A percentile compares a stretch with the other conserved stretches of the same genome.
Evolutionary conservation across 129 eudicot species (phyloP).

Genomic region (Centrapalus pauciflorus): DNA sequence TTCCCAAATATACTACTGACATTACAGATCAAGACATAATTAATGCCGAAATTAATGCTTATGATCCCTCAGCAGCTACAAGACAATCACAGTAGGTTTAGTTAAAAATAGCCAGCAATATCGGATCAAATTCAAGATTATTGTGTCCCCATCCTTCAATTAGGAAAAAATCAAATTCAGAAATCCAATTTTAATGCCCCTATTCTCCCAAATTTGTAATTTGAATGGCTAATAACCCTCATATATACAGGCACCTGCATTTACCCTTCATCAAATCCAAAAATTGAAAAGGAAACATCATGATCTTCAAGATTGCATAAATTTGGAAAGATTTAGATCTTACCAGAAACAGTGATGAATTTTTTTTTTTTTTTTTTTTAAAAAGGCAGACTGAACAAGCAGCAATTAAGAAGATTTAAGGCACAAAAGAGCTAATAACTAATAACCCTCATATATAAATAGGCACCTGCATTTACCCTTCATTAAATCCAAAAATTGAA

Average conservation of each 20-base stretch:
- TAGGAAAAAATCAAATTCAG: background rate
- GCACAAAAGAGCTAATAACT: conserved; percentile 11
- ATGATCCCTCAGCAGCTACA: background rate
- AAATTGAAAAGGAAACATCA: background rate
- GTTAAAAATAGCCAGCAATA: conserved; percentile 2
- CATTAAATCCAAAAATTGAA: background rate
- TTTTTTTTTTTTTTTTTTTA: too few relatives aligned
- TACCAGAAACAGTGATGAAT: background rate
- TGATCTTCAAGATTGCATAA: conserved; percentile 10
- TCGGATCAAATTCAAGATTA: conserved; percentile 1
- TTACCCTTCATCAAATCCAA: background rate
- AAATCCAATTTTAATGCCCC: background rate
- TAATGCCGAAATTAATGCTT: background rate
- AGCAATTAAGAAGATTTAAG: background rate
- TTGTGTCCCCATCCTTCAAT: background rate
- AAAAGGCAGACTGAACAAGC: background rate
- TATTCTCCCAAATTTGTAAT: background rate
- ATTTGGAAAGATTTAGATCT: conserved; percentile 2
- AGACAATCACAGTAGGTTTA: background rate
- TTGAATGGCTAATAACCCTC: background rate
- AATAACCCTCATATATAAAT: conserved; percentile 1
- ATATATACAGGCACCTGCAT: background rate
- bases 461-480: background rate
- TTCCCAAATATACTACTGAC: background rate
- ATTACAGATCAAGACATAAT: background rate